A percentile compares a stretch with the other conserved stretches of the same genome.
Evolutionary conservation across 139 green algal genomes (phyloP).

Genomic region (Chlamydomonas asymmetrica): DNA sequence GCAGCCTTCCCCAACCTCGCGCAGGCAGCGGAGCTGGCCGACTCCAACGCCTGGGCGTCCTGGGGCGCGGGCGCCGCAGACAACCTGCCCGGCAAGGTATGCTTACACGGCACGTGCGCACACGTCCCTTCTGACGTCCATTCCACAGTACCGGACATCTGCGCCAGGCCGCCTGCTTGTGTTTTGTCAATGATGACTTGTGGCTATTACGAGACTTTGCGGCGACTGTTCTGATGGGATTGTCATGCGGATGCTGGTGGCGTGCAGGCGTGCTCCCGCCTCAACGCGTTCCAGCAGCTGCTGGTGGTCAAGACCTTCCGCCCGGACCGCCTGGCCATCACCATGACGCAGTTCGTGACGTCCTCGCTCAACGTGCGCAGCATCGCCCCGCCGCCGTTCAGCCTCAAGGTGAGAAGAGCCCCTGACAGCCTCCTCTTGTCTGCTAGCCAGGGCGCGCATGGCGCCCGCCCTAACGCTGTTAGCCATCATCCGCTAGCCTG

Average conservation of each 20-base stretch:
- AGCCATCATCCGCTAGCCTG: too few relatives aligned
- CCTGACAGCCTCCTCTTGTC: too few relatives aligned
- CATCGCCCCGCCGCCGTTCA: slow-evolving; percentile 47
- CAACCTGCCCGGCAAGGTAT: slow-evolving; percentile 20
- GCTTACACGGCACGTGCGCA: too few relatives aligned
- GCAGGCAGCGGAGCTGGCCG: slow-evolving; percentile 40
- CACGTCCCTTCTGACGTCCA: too few relatives aligned
- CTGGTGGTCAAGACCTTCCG: slow-evolving; percentile 64
- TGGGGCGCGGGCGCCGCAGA: slow-evolving; percentile 46
- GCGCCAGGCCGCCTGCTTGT: too few relatives aligned
- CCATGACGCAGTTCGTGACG: slow-evolving; percentile 58
- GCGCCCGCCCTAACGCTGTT: too few relatives aligned
- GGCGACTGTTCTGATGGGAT: too few relatives aligned
- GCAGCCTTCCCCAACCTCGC: slow-evolving; percentile 51
- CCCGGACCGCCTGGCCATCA: slow-evolving; percentile 56
- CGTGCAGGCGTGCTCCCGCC: slow-evolving; percentile 6
- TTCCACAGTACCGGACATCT: too few relatives aligned
- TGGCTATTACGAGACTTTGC: too few relatives aligned
- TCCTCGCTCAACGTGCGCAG: slow-evolving; percentile 50
- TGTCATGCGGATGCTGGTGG: too few relatives aligned
- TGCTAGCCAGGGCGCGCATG: too few relatives aligned
- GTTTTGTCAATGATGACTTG: too few relatives aligned
- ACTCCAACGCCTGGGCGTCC: slow-evolving; percentile 51
- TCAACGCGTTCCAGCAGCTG: slow-evolving; percentile 57
- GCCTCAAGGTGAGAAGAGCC: slow-evolving; percentile 39